These are phyloP conservation scores for Paramecium octaurelia DNA, from an alignment of 73 alveolate genomes.

Conservation along the genomic window DNA sequence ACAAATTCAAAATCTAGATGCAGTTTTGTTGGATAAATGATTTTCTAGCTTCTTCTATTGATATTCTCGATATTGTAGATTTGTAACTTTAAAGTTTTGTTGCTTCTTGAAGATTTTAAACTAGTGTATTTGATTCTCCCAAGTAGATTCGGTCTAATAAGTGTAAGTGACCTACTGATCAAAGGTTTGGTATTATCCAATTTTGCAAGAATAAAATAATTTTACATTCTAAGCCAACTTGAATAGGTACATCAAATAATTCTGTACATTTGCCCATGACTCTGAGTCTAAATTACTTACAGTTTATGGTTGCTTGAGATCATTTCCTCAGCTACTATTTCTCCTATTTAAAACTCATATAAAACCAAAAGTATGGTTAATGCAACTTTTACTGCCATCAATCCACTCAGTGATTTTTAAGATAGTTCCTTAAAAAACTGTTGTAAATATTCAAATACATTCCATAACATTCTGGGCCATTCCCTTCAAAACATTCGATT, in stretches of 20 bases:
- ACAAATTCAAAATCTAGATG: not conserved
- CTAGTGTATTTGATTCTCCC: not conserved
- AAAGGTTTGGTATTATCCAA: not conserved
- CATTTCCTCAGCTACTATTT: conserved; percentile 27
- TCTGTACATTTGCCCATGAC: not conserved
- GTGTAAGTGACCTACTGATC: not conserved
- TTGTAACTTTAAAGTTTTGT: conserved; percentile 4
- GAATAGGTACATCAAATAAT: conserved; percentile 30
- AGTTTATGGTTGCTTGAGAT: not conserved
- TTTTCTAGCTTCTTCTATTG: not conserved
- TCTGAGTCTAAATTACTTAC: not conserved
- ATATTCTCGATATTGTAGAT: conserved; percentile 9
- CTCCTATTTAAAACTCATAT: conserved; percentile 36
- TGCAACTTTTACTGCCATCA: not conserved
- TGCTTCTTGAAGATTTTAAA: not conserved
- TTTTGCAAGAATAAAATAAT: conserved; percentile 16
- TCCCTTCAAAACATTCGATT: conserved; percentile 37
- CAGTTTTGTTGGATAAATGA: not conserved
- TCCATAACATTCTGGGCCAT: conserved; percentile 26
- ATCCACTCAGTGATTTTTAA: not conserved
- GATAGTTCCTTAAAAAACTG: not conserved
- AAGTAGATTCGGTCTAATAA: not conserved
- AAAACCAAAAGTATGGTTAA: not conserved
- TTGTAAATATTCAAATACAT: not conserved
- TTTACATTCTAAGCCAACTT: conserved; percentile 30